These are phyloP conservation scores for Chaetomium sp. DNA, from an alignment of 2,329 filamentous ascomycete genomes.

Conservation along the genomic window DNA sequence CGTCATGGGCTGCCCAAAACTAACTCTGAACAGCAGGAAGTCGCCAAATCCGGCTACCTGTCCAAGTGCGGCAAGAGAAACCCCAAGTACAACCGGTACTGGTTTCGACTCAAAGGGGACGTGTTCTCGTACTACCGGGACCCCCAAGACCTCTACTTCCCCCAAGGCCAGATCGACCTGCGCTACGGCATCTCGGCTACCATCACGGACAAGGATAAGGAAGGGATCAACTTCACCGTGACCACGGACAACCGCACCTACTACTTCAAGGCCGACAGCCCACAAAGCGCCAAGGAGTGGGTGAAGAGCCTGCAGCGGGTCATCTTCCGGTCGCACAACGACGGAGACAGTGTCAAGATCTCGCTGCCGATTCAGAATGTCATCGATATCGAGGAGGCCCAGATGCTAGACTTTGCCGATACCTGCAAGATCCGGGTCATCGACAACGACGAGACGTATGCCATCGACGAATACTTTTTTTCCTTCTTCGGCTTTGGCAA, in stretches of 20 bases:
- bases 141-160: conserved; percentile 82
- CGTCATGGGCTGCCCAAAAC: conserved; percentile 6
- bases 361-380: conserved; percentile 83
- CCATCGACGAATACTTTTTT: conserved; percentile 98
- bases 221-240: conserved; percentile 70
- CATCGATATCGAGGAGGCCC: conserved; percentile 85
- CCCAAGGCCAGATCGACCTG: conserved; percentile 83
- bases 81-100: conserved; percentile 81
- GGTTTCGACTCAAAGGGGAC: conserved; percentile 89
- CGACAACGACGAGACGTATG: conserved; percentile 89
- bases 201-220: conserved; percentile 69
- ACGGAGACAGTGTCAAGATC: conserved; percentile 95
- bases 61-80: conserved; percentile 84
- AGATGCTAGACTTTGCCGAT: conserved; percentile 84
- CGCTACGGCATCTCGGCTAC: conserved; percentile 86
- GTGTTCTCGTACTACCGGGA: conserved; percentile 85
- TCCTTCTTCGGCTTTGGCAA: conserved; percentile 85
- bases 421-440: conserved; percentile 91
- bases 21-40: conserved; percentile 47
- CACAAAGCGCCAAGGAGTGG: conserved; percentile 88
- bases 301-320: conserved; percentile 89
- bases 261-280: conserved; percentile 82
- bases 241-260: conserved; percentile 78
- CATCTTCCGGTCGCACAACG: conserved; percentile 92
- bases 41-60: conserved; percentile 81